phyloP scores from a whole-genome alignment of 176 grass and related monocot genomes.

The Zoysia japonica region DNA sequence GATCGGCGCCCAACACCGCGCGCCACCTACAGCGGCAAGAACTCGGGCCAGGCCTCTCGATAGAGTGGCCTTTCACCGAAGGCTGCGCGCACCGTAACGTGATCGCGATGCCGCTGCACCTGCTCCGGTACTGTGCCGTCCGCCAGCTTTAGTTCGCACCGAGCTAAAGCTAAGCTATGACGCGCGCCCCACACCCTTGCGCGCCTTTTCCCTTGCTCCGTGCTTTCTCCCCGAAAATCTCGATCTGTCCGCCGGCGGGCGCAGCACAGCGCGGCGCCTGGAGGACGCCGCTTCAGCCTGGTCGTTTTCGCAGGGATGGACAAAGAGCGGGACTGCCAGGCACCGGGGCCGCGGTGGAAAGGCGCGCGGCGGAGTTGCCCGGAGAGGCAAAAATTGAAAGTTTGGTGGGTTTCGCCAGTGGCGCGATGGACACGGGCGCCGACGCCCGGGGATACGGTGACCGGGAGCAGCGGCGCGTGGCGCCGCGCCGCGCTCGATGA shows the following conservation, averaged over 20 bases:
- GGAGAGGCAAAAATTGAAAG: neutral
- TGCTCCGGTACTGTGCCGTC: neutral
- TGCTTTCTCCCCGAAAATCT: constrained; percentile 43
- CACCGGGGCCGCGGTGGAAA: constrained; percentile 35
- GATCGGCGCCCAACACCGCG: neutral
- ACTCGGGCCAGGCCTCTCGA: too few species aligned
- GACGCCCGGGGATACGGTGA: neutral
- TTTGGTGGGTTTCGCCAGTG: constrained; percentile 1
- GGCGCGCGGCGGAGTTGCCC: neutral
- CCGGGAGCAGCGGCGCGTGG: neutral
- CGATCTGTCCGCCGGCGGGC: constrained; percentile 38
- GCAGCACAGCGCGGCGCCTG: neutral
- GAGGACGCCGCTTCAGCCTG: neutral
- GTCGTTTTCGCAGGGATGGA: constrained; percentile 40
- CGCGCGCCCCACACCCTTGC: neutral
- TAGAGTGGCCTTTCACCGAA: constrained; percentile 25
- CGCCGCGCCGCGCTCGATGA: neutral
- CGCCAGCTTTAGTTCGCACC: constrained; percentile 23
- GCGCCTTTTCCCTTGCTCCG: neutral
- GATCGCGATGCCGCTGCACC: neutral
- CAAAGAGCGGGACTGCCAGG: neutral
- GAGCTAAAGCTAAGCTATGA: neutral
- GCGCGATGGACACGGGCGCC: neutral
- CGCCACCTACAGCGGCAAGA: neutral
- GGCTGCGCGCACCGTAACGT: constrained; percentile 13